phyloP scores from a whole-genome alignment of 2,329 filamentous ascomycete species.

The Trichoderma hamatum region DNA sequence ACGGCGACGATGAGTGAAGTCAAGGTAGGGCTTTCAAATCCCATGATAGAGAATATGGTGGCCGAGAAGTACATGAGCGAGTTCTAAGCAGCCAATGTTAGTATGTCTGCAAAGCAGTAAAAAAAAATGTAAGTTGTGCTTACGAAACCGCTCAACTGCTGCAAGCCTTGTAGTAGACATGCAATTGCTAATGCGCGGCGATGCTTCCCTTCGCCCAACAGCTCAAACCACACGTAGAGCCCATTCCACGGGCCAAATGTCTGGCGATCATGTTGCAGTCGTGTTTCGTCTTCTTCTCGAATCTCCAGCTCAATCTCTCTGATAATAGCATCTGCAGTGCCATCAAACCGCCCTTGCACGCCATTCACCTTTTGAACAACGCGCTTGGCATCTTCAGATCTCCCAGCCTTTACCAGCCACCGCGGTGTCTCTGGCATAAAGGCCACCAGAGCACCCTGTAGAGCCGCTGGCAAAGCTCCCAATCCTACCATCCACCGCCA shows the following conservation, averaged over 20 bases:
- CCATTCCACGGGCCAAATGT: slow-evolving; percentile 39
- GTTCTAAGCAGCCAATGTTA: slow-evolving; percentile 55
- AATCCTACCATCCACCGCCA: slow-evolving; percentile 95
- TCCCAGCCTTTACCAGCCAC: slow-evolving; percentile 76
- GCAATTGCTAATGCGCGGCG: slow-evolving; percentile 79
- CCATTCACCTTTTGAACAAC: slow-evolving; percentile 70
- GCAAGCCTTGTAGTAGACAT: slow-evolving; percentile 81
- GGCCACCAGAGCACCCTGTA: slow-evolving; percentile 70
- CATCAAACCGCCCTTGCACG: slow-evolving; percentile 45
- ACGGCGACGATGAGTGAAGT: slow-evolving; percentile 79
- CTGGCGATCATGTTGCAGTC: slow-evolving; percentile 41
- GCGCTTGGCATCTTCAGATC: slow-evolving; percentile 60
- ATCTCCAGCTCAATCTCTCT: slow-evolving; percentile 75
- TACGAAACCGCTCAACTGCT: slow-evolving; percentile 85
- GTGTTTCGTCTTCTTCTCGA: slow-evolving; percentile 64
- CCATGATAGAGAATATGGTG: slow-evolving; percentile 76
- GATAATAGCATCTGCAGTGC: slow-evolving; percentile 62
- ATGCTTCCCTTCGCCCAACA: slow-evolving; percentile 63
- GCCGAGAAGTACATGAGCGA: slow-evolving; percentile 91
- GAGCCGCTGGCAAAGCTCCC: slow-evolving; percentile 72
- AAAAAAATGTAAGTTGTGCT: slow-evolving; percentile 37
- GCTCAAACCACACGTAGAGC: slow-evolving; percentile 55
- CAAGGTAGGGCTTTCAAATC: slow-evolving; percentile 77
- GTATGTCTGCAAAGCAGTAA: not conserved
- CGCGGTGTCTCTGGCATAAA: slow-evolving; percentile 86